Conservation (phyloP, 768 basidiomycete species). For the Leccinellum luteum region DNA sequence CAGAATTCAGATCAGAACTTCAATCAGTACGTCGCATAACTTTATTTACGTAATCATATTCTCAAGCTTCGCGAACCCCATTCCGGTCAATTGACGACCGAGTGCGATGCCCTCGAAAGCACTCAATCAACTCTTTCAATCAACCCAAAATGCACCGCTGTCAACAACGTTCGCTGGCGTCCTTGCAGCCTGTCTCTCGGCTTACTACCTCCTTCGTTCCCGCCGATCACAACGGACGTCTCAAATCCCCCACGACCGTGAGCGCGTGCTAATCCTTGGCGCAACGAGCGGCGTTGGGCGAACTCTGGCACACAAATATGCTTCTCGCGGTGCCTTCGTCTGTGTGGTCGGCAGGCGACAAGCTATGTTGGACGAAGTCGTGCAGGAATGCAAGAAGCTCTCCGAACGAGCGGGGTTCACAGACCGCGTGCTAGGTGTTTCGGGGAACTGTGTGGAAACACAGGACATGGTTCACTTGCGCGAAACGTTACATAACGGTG, state of each 20-base stretch:
- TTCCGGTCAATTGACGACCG: too few relatives aligned
- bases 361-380: conserved; percentile 54
- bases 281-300: conserved; percentile 83
- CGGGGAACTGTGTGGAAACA: conserved; percentile 62
- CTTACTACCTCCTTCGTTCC: conserved; percentile 17
- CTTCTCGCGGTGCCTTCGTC: conserved; percentile 67
- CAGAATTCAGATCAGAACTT: too few relatives aligned
- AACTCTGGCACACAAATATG: conserved; percentile 66
- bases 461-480: conserved; percentile 68
- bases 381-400: conserved; percentile 50
- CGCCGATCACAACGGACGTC: conserved; percentile 28
- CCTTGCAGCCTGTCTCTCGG: conserved; percentile 14
- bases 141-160: conserved; percentile 4
- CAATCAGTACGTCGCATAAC: too few relatives aligned
- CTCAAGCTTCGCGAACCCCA: too few relatives aligned
- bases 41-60: background rate
- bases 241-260: conserved; percentile 43
- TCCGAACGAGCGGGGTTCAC: conserved; percentile 16
- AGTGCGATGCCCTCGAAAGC: background rate
- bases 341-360: conserved; percentile 72
- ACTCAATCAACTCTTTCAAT: conserved; percentile 4
- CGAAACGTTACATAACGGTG: conserved; percentile 52
- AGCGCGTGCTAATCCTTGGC: conserved; percentile 80
- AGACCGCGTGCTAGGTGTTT: conserved; percentile 44
- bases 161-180: conserved; percentile 5